Evolutionary conservation across 192 early-diverging fungal genomes (phyloP).

Genomic region (Coemansia sp.): DNA sequence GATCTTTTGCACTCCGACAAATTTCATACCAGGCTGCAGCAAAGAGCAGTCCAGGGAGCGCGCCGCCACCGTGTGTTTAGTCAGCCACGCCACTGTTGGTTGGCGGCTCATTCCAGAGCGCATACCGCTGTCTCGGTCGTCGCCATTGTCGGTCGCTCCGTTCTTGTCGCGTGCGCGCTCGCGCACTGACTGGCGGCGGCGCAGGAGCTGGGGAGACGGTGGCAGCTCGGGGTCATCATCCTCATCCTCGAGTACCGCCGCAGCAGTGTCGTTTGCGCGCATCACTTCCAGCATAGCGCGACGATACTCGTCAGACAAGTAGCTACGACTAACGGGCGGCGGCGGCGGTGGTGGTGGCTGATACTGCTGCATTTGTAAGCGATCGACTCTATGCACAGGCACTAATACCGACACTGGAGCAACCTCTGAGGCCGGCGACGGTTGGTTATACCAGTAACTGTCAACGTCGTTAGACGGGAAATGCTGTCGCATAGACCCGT

Average conservation of each 20-base stretch:
- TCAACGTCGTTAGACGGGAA: conserved; percentile 52
- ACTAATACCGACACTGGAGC: not conserved
- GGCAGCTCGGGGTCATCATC: conserved; percentile 11
- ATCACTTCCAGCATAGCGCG: conserved; percentile 36
- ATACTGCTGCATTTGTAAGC: not conserved
- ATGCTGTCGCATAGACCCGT: conserved; percentile 3
- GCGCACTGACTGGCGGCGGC: not conserved
- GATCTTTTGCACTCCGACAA: conserved; percentile 31
- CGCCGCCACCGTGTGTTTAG: conserved; percentile 27
- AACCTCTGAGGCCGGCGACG: conserved; percentile 1
- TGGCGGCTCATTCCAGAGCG: not conserved
- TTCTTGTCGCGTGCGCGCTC: conserved; percentile 5
- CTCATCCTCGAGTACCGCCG: conserved; percentile 13
- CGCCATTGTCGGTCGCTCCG: conserved; percentile 5
- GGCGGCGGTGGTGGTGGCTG: not conserved
- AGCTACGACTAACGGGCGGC: not conserved
- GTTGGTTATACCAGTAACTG: conserved; percentile 57
- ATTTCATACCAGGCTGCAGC: conserved; percentile 42
- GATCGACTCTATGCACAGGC: conserved; percentile 1
- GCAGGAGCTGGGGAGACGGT: not conserved
- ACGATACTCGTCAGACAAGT: conserved; percentile 21
- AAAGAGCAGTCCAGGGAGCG: conserved; percentile 37
- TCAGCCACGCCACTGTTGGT: conserved; percentile 20
- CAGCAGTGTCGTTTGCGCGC: conserved; percentile 8
- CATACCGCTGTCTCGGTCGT: not conserved